Evolutionary conservation across 2,329 filamentous ascomycete genomes (phyloP), one percentile per base, ranked within the genome.

Genomic region (Trichophyton schoenleinii): DNA sequence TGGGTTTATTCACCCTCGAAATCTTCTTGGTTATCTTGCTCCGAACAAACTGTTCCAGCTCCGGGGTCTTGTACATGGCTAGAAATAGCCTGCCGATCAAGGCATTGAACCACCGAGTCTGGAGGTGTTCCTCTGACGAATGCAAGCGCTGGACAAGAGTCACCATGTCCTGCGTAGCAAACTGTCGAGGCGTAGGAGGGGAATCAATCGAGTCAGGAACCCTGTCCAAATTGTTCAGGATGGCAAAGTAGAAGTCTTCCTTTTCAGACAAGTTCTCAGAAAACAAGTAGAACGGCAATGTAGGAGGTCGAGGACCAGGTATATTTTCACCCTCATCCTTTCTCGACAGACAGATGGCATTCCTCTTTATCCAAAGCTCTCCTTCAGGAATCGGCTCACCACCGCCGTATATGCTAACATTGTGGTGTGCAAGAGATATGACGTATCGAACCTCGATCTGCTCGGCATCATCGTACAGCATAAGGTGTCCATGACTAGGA

Each of bases 361-460:
- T 96, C 64, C 91, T 82, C 77, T 96, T 97, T 75, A 97, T 94
- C 77, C 89, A 99, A 3, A 99, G 79, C 74, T 99, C 94, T 61
- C 91, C 91, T 72, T 99, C 94, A 0, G 88, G 89, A 28, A 92
- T 91, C 60, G 78, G 75, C 13, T 87, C 85, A 61, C 85, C 87
- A 31, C 91, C 92, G 5, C 87, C 89, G 73, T 91, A 94, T 69
- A 97, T 84, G 67, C 86, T 88, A 61, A 97, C 83, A 64, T 87
- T 70, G 75, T 97, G 90, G 68, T 96, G 88, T 38, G 89, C 87
- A 8, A 99, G 81, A 0, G 91, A 96, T 61, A 99, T 89, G 60
- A 99, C 94, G 75, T 97, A 91, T 65, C 92, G 87, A 15, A 99
- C 94, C 74, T 99, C 94, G 67, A 96, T 81, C 73, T 97, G 91